Base-by-base conservation (phyloP, 306 rosid genomes). In the Trichosanthes cucumerina region DNA sequence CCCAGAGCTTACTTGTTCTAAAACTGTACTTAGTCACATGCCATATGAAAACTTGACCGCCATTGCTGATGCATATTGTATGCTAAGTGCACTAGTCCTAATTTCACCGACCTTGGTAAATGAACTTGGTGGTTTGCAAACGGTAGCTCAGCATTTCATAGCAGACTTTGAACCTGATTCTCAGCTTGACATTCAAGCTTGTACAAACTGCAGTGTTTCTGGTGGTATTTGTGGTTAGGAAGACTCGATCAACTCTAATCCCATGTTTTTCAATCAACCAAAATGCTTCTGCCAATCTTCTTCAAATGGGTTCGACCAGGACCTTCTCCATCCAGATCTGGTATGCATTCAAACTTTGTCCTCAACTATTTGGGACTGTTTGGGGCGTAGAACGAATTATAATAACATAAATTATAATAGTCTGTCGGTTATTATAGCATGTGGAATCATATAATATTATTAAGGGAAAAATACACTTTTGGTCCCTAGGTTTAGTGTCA, bases 201-300 rank as follows among this genome's bases (percentile, higher is more conserved):
- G 97, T 64, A 57, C 3, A 0, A 53, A 46, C 21, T 89, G 94
- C 63, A 6, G 4, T 49, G 44, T 0, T 19, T 72, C 79, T 7
- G 79, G 33, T 5, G 84, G 90, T 58, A 80, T 78, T 38, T 89
- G 94, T 41, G 92, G 89, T 28, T 81, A 84, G 16, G 21, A 50
- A 5, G 57, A 50, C 8, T 16, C 57, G 0, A 16, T 3, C 4
- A 4, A 50, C 21, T 50, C 4, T 16, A 50, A 50, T 85, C 81
- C 88, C 11, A 4, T 8, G 78, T 1, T 0, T 46, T 60, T 56
- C 49, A 76, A 24, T 41, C 62, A 76, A 58, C 0, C 89, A 47
- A 80, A 76, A 0, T 86, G 91, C 75, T 70, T 79, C 59, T 84
- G 88, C 85, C 16, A 72, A 43, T 70, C 39, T 66, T 60, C 12